These are phyloP conservation scores for Phaeophleospora eucalypticola DNA, from an alignment of 2,329 filamentous ascomycete genomes.

Conservation along the genomic window DNA sequence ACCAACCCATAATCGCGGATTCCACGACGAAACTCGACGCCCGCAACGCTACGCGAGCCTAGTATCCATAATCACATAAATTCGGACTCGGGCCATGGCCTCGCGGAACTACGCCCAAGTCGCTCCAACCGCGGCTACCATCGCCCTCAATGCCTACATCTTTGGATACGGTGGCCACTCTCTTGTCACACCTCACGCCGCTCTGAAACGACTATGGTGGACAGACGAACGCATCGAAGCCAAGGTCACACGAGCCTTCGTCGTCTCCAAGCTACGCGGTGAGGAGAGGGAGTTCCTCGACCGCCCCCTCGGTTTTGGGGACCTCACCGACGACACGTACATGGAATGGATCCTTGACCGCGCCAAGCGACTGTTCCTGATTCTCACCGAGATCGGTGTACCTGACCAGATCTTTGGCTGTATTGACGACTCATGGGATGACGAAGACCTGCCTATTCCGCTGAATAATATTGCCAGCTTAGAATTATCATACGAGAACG, in stretches of 20 bases:
- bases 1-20: not conserved
- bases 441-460: slow-evolving; percentile 67
- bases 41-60: no score
- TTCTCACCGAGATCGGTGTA: slow-evolving; percentile 64
- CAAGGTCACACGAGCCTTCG: slow-evolving; percentile 65
- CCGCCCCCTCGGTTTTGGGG: slow-evolving; percentile 62
- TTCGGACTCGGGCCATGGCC: slow-evolving; percentile 25
- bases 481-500: slow-evolving; percentile 54
- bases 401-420: slow-evolving; percentile 71
- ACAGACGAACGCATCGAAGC: slow-evolving; percentile 64
- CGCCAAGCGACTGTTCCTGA: slow-evolving; percentile 66
- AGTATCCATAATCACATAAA: not conserved
- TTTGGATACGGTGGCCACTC: slow-evolving; percentile 50
- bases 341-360: slow-evolving; percentile 72
- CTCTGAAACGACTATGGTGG: slow-evolving; percentile 62
- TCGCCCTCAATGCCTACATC: slow-evolving; percentile 48
- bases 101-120: slow-evolving; percentile 34
- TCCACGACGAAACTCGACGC: no score
- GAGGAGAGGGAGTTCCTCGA: slow-evolving; percentile 61
- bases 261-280: slow-evolving; percentile 60
- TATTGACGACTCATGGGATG: slow-evolving; percentile 73
- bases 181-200: slow-evolving; percentile 46
- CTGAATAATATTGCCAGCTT: slow-evolving; percentile 63
- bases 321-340: slow-evolving; percentile 68
- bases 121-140: slow-evolving; percentile 34